A percentile compares a stretch with the other conserved stretches of the same genome.
Evolutionary conservation across 2,329 filamentous ascomycete species (phyloP).

Genomic region (Fusarium pilosicola): DNA sequence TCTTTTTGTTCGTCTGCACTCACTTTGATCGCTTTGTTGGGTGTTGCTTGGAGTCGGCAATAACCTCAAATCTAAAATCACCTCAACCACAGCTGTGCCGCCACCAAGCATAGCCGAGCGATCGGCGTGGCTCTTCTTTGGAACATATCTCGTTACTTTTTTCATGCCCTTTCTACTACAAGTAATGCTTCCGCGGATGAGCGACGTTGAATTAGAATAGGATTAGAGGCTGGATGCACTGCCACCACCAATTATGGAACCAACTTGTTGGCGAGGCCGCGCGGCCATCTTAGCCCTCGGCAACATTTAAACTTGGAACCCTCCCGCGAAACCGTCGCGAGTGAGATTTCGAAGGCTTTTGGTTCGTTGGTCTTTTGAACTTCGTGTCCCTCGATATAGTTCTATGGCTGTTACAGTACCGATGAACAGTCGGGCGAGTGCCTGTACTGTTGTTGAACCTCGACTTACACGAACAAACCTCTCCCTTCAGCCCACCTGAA

Average conservation of each 20-base stretch:
- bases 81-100: background rate
- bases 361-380: background rate
- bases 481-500: background rate
- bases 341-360: background rate
- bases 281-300: slow-evolving; percentile 24
- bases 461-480: background rate
- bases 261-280: slow-evolving; percentile 33
- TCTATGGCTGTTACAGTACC: background rate
- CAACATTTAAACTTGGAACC: slow-evolving; percentile 19
- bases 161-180: background rate
- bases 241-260: slow-evolving; percentile 37
- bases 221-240: slow-evolving; percentile 24
- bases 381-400: background rate
- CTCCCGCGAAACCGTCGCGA: background rate
- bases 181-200: background rate
- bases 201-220: slow-evolving; percentile 29
- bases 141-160: background rate
- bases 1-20: background rate
- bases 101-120: background rate
- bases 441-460: background rate
- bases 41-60: background rate
- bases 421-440: background rate
- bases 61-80: background rate
- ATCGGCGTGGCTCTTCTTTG: background rate
- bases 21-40: background rate